Base-by-base conservation (phyloP, 2,329 filamentous ascomycete genomes). In the Tolypocladium amazonense region DNA sequence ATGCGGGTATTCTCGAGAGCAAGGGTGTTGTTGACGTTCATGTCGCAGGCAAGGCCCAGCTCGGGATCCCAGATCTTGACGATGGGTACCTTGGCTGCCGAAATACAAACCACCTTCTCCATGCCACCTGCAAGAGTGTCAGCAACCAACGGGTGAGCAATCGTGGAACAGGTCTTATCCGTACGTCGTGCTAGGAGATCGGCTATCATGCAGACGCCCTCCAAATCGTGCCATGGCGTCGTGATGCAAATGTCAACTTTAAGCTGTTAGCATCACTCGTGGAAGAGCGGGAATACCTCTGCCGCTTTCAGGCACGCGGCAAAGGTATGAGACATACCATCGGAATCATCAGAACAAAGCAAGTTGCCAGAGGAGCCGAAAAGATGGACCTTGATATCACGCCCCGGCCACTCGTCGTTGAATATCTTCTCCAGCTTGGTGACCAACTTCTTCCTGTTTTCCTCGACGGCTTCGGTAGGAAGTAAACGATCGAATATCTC, bases 51-150 rank as follows among this genome's bases (percentile, higher is more conserved):
- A 57, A 99, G 80, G 64, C 87, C 80, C 60, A 97, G 79, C 72
- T 96, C 91, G 3, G 94, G 94, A 72, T 99, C 94, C 92, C 94
- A 99, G 59, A 96, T 90, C 78, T 97, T 97, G 66, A 99, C 94
- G 69, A 99, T 99, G 4, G 94, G 93, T 18, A 99, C 94, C 75
- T 97, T 97, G 61, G 94, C 94, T 50, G 89, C 90, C 35, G 91
- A 91, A 58, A 97, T 91, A 72, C 94, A 99, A 30, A 97, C 89
- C 1, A 99, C 92, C 68, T 90, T 90, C 73, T 97, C 84, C 94
- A 99, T 99, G 45, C 93, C 93, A 77, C 91, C 93, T 96, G 68
- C 84, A 50, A 50, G 30, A 23, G 6, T 18, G 37, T 62, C 25
- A 71, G 79, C 70, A 81, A 75, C 39, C 33, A 33, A 33, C 1